These are phyloP conservation scores for Arbutus unedo DNA, from an alignment of 148 eudicot genomes.

Conservation along the genomic window DNA sequence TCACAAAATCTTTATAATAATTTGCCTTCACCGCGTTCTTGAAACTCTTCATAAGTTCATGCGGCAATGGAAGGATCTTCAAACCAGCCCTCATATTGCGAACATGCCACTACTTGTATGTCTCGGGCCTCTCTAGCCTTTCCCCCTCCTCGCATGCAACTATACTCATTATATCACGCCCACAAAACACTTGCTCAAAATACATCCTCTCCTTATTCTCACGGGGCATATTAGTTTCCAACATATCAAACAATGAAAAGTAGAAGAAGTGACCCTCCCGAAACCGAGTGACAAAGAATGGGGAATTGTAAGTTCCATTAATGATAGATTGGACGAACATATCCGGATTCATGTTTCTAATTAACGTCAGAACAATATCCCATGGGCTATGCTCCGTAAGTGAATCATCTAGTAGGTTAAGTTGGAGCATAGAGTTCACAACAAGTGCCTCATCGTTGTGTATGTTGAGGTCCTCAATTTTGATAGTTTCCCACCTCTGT, in stretches of 20 bases:
- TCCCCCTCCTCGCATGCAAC: slow-evolving; percentile 78
- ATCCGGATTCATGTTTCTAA: slow-evolving; percentile 27
- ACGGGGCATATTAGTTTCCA: slow-evolving; percentile 35
- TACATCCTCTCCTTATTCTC: slow-evolving; percentile 53
- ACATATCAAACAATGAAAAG: slow-evolving; percentile 37
- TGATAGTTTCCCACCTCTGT: slow-evolving; percentile 44
- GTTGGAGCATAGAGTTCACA: slow-evolving; percentile 35
- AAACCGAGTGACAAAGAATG: slow-evolving; percentile 48
- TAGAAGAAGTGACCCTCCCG: slow-evolving; percentile 44
- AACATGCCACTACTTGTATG: slow-evolving; percentile 30
- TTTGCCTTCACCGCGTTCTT: slow-evolving; percentile 22
- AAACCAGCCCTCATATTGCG: slow-evolving; percentile 25
- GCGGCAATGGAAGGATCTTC: slow-evolving; percentile 21
- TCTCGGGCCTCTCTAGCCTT: slow-evolving; percentile 39
- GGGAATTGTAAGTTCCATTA: slow-evolving; percentile 41
- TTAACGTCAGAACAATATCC: slow-evolving; percentile 39
- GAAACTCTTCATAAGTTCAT: slow-evolving; percentile 17
- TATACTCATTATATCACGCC: slow-evolving; percentile 68
- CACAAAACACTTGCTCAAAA: slow-evolving; percentile 70
- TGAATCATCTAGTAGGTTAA: slow-evolving; percentile 39
- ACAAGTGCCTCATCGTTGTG: slow-evolving; percentile 30
- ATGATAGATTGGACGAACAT: slow-evolving; percentile 29
- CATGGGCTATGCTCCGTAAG: slow-evolving; percentile 38
- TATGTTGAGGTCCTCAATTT: slow-evolving; percentile 36
- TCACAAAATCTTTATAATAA: not conserved